Percentiles rank a stretch among this genome's conserved stretches.
Conservation (phyloP, 441 rosid species). For the Kokia cookei region DNA sequence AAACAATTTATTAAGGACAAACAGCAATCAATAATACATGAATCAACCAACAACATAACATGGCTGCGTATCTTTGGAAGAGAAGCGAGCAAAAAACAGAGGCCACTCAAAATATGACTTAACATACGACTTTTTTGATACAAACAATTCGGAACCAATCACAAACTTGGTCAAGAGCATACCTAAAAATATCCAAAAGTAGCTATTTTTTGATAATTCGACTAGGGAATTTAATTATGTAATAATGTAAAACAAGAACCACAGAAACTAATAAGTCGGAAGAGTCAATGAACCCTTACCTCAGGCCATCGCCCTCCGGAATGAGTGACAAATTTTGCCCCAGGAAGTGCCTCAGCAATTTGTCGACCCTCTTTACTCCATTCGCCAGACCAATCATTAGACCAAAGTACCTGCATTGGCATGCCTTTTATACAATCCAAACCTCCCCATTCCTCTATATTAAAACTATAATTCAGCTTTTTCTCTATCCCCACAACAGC, state of each 20-base stretch:
- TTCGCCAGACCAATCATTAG: slow-evolving; percentile 51
- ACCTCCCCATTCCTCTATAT: slow-evolving; percentile 67
- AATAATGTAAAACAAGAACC: neutral
- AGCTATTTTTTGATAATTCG: neutral
- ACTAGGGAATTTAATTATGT: neutral
- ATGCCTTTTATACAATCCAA: slow-evolving; percentile 45
- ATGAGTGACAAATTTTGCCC: slow-evolving; percentile 61
- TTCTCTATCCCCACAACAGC: slow-evolving; percentile 51
- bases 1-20: neutral
- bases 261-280: neutral
- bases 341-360: slow-evolving; percentile 63
- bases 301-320: slow-evolving; percentile 91
- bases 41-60: neutral
- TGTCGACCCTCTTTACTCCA: slow-evolving; percentile 64
- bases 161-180: slow-evolving; percentile 3
- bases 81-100: neutral
- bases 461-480: slow-evolving; percentile 73
- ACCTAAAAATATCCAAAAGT: neutral
- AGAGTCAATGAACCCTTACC: slow-evolving; percentile 37
- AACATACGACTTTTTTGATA: neutral
- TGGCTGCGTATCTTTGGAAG: neutral
- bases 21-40: neutral
- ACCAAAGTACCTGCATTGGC: slow-evolving; percentile 84
- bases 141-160: neutral
- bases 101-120: neutral